Conservation (phyloP, 1,284 basidiomycete species). For the Irpex sp. region DNA sequence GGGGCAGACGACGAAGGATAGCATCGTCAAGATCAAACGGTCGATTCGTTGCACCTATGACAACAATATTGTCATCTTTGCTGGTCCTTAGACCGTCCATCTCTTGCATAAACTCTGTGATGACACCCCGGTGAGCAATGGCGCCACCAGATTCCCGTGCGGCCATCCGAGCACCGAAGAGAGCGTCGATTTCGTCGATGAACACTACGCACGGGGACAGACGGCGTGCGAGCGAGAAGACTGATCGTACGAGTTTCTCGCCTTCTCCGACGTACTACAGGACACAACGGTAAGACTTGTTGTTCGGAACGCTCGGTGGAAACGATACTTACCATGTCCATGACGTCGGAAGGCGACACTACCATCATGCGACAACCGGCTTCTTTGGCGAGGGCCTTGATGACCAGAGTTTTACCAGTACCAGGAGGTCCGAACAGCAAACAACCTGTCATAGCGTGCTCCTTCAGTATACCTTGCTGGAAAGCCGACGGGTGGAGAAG, state of each 20-base stretch:
- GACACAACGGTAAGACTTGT: slow-evolving; percentile 12
- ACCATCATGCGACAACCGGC: slow-evolving; percentile 88
- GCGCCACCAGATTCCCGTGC: slow-evolving; percentile 78
- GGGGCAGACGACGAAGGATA: slow-evolving; percentile 79
- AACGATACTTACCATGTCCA: slow-evolving; percentile 73
- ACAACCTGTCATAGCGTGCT: slow-evolving; percentile 86
- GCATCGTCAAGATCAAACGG: slow-evolving; percentile 86
- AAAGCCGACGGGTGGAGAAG: slow-evolving; percentile 89
- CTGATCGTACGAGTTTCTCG: slow-evolving; percentile 89
- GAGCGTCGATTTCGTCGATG: slow-evolving; percentile 92
- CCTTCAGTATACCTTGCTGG: slow-evolving; percentile 86
- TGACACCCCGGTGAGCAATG: slow-evolving; percentile 80
- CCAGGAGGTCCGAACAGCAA: slow-evolving; percentile 90
- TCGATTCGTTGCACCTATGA: slow-evolving; percentile 93
- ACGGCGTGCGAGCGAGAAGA: slow-evolving; percentile 86
- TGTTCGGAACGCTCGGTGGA: slow-evolving; percentile 1
- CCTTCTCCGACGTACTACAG: slow-evolving; percentile 89
- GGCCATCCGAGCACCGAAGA: slow-evolving; percentile 87
- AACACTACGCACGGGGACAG: slow-evolving; percentile 94
- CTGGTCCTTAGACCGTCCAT: slow-evolving; percentile 92
- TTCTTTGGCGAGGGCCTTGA: slow-evolving; percentile 88
- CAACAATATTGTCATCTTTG: slow-evolving; percentile 80
- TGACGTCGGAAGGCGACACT: slow-evolving; percentile 80
- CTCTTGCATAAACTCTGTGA: slow-evolving; percentile 98
- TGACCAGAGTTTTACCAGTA: slow-evolving; percentile 88